Evolutionary conservation across 768 basidiomycete genomes (phyloP), one percentile per base, ranked within the genome.

Genomic region (Hebeloma cylindrosporum): DNA sequence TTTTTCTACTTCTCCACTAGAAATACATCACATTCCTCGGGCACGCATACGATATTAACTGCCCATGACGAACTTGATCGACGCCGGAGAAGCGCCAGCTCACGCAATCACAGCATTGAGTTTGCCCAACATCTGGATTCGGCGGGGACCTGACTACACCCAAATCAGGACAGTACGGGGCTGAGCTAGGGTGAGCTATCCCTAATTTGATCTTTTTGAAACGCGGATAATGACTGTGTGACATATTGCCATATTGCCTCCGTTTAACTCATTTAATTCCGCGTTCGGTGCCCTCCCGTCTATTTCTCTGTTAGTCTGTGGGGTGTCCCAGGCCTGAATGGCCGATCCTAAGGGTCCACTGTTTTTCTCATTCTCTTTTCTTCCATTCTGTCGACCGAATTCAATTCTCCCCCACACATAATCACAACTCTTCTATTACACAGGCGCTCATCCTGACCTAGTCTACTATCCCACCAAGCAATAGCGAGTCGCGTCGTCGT

Each of bases 191-290:
- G 50, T 50, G 46, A 50, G 51, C 54, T 58, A 56, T 44, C 28
- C 56, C 62, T 54, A 58, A 59, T 65, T 66, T 69, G 65, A 63
- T 67, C 56, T 54, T 56, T 61, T 54, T 71, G 68, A 71, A 72
- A 72, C 67, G 59, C 61, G 62, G 60, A 58, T 58, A 58, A 58
- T 60, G 56, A 59, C 59, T 63, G 63, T 54, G 45, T 42, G 46
- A n/a, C n/a, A n/a, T n/a, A n/a, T n/a, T 58, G 49, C 52, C 47
- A 54, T 57, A 53, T 54, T 61, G 52, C 51, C 57, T 57, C 56
- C 58, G 44, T 58, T 51, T 53, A 51, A 45, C 35, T 57, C 48
- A 59, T 59, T 57, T 54, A 60, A 58, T 59, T 57, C 60, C 60
- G 52, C 57, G 28, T 57, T 39, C 52, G 52, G 38, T 47, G 32